Conservation (phyloP, 805 yeast species). For the Diddensiella transvaalensis region DNA sequence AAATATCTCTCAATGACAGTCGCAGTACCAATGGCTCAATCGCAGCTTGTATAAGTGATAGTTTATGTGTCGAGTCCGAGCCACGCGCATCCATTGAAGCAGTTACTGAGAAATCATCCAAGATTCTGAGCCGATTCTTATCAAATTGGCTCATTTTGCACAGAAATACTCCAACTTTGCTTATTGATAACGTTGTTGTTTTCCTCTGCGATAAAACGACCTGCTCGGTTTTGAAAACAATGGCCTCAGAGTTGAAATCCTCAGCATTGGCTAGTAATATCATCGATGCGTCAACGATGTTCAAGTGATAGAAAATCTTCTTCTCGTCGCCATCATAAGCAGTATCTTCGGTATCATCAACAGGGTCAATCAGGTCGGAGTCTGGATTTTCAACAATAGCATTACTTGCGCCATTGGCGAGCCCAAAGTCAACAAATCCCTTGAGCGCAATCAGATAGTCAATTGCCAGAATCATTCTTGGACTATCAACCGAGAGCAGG, state of each 20-base stretch:
- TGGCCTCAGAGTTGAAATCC: conserved; percentile 68
- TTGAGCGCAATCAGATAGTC: conserved; percentile 81
- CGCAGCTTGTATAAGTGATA: conserved; percentile 64
- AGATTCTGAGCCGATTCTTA: conserved; percentile 60
- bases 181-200: conserved; percentile 60
- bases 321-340: conserved; percentile 8
- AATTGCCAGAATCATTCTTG: conserved; percentile 74
- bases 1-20: conserved; percentile 80
- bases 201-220: conserved; percentile 65
- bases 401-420: conserved; percentile 23
- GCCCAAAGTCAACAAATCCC: conserved; percentile 53
- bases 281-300: conserved; percentile 71
- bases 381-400: conserved; percentile 11
- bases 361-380: conserved; percentile 11
- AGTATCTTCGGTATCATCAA: conserved; percentile 12
- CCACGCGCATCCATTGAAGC: conserved; percentile 69
- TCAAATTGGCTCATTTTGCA: conserved; percentile 67
- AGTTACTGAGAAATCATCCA: conserved; percentile 85
- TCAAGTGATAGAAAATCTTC: conserved; percentile 42
- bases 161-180: conserved; percentile 82
- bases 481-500: conserved; percentile 70
- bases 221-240: conserved; percentile 85
- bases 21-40: conserved; percentile 79
- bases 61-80: conserved; percentile 51
- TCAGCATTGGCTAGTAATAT: conserved; percentile 79